phyloP scores from a whole-genome alignment of 768 basidiomycete species.

The Pholiota microspora region DNA sequence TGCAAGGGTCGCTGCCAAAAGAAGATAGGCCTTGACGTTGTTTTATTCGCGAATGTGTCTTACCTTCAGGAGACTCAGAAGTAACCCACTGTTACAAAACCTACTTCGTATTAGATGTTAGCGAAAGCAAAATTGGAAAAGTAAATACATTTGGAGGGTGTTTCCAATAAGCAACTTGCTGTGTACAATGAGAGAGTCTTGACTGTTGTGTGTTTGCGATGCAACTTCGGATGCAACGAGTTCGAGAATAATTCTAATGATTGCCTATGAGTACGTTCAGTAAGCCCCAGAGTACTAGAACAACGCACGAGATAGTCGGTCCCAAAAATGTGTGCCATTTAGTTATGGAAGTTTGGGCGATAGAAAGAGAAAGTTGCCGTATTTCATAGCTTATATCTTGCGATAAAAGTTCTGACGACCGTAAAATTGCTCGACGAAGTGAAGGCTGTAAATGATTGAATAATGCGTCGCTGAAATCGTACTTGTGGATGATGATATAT shows the following conservation, averaged over 20 bases:
- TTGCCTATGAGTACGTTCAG: background rate
- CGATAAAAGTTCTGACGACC: conserved; percentile 48
- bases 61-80: conserved; percentile 59
- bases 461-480: conserved; percentile 58
- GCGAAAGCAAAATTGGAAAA: background rate
- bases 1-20: conserved; percentile 40
- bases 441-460: conserved; percentile 53
- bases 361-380: conserved; percentile 62
- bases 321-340: conserved; percentile 54
- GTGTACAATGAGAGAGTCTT: conserved; percentile 59
- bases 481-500: conserved; percentile 69
- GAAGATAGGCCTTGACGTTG: background rate
- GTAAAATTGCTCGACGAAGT: conserved; percentile 51
- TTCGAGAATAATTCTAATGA: conserved; percentile 51
- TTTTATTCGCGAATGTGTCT: background rate
- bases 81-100: conserved; percentile 56
- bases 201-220: conserved; percentile 44
- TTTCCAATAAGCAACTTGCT: conserved; percentile 53
- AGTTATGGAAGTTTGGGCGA: conserved; percentile 61
- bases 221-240: conserved; percentile 45
- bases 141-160: conserved; percentile 46
- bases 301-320: conserved; percentile 50
- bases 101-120: conserved; percentile 27
- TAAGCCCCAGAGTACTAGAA: background rate
- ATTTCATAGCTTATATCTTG: conserved; percentile 63